Conservation (phyloP, 2,329 filamentous ascomycete species). For the Lizonia empirigonia region DNA sequence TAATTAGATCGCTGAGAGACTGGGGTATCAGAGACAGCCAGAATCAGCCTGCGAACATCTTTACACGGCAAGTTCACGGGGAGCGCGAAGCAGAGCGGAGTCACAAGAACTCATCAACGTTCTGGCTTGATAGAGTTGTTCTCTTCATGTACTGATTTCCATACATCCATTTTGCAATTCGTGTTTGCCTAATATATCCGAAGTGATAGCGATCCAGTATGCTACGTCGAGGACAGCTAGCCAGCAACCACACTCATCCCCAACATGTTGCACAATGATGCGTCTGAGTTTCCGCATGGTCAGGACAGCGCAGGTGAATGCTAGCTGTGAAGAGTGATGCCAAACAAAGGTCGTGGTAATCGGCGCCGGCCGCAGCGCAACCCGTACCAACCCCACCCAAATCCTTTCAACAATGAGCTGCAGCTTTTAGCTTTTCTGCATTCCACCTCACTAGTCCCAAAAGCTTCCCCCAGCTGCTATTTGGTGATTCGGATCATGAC, state of each 20-base stretch:
- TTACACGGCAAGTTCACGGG: not conserved
- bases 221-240: not conserved
- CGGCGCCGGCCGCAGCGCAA: not conserved
- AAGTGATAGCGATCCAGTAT: not conserved
- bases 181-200: not conserved
- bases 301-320: not conserved
- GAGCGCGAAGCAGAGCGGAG: not conserved
- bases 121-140: not conserved
- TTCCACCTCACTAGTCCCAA: not conserved
- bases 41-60: not conserved
- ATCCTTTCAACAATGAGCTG: not conserved
- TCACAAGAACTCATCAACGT: not conserved
- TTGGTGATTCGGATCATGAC: not conserved
- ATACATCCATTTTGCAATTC: not conserved
- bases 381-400: not conserved
- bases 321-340: not conserved
- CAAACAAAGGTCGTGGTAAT: not conserved
- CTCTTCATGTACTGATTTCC: not conserved
- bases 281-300: not conserved
- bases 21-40: slow-evolving; percentile 8
- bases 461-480: too few relatives aligned
- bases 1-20: slow-evolving; percentile 23
- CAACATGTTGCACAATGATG: not conserved
- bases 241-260: not conserved
- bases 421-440: not conserved